These are phyloP conservation scores for Crithidia thermophila DNA, from an alignment of 208 protist genomes.

Conservation along the genomic window DNA sequence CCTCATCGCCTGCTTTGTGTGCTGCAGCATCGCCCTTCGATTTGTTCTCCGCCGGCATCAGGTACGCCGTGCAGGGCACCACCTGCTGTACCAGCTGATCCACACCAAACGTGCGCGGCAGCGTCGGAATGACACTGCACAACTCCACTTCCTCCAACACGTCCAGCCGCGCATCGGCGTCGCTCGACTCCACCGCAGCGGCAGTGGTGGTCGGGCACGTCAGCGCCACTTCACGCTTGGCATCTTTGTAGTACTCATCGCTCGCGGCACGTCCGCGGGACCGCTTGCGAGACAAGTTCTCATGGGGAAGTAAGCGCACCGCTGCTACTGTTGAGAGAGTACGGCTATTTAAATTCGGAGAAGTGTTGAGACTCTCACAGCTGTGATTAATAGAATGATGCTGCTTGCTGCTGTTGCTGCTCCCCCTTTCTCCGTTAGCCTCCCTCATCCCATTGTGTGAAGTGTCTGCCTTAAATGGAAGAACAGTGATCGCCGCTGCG, in stretches of 20 bases:
- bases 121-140: conserved; percentile 56
- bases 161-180: conserved; percentile 42
- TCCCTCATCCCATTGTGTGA: no score
- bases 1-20: not conserved
- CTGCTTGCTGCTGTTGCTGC: no score
- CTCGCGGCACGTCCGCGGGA: not conserved
- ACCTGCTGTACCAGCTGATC: conserved; percentile 64
- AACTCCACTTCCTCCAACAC: conserved; percentile 71
- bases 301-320: conserved; percentile 6
- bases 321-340: no score
- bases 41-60: no score
- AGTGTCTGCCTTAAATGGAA: no score
- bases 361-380: not conserved
- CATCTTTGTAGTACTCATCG: no score
- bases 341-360: no score
- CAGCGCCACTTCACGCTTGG: no score
- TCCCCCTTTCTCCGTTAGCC: no score
- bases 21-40: not conserved
- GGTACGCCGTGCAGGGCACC: conserved; percentile 47
- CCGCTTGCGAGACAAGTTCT: not conserved
- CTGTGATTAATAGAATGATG: not conserved
- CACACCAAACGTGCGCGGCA: conserved; percentile 59
- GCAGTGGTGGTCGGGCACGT: not conserved
- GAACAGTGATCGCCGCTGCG: conserved; percentile 17
- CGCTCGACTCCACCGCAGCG: not conserved